Base-by-base conservation (phyloP, 352 stramenopile genomes). In the Phytophthora podocarpi region DNA sequence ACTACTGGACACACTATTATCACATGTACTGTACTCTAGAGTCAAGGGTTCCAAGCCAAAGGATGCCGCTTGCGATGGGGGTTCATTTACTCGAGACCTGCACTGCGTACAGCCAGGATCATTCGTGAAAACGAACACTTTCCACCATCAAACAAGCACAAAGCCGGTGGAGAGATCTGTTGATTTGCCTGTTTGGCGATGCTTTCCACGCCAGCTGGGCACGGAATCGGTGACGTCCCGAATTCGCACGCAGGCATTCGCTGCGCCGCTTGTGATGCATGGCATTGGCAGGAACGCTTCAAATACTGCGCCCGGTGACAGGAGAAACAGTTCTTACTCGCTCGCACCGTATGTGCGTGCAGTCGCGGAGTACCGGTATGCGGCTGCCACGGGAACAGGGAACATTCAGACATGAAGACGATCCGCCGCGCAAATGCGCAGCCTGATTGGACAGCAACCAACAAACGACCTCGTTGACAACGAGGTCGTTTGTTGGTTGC, bases 101-200 rank as follows among this genome's bases (percentile, higher is more conserved):
- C 30, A 32, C 23, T 30, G 18, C 16, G 23, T 34, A 24, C 34
- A 57, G 20, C 10, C 6, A 59, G 27, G 26, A 13, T 18, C 30
- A 16, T 28, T 57, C 7, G 35, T 47, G 35, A 47, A 30, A 35
- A 18, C 12, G 27, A 46, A 36, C 16, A 26, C 26, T 49, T 23
- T 54, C 5, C 41, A 47, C 55, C 55, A 64, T 58, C 45, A 47
- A 45, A 50, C 6, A 3, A 49, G 54, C 54, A 62, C 43, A 55
- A 64, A 64, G 55, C 55, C 55, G 55, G 55, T 43, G 27, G 55
- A 30, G 37, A 36, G 15, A 47, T 65, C 16, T 32, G 47, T 47
- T 9, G 56, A 59, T 64, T 64, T 64, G 47, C 30, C 30, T 51
- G 30, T 36, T 35, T 7, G 39, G 27, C 28, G 18, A 52, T 43